Base-by-base conservation (phyloP, 441 rosid species). In the Euphorbia schlechtendalii region DNA sequence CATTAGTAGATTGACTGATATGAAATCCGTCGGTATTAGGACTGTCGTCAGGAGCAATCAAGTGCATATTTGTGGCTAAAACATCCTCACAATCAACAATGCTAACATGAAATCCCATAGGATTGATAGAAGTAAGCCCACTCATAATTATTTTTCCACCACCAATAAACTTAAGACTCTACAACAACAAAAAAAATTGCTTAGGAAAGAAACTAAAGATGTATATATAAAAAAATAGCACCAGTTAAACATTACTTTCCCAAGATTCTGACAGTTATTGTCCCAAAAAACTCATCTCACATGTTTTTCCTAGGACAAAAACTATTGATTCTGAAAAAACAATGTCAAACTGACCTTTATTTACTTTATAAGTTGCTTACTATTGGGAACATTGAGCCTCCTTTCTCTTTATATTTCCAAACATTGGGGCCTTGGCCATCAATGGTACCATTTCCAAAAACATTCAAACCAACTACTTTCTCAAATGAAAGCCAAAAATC, bases 1-100 rank as follows among this genome's bases (percentile, higher is more conserved):
- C 80, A 0, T 38, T 25, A 54, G 63, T 67, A 55, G 90, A 81
- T 55, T 76, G 77, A 73, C 88, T 83, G 58, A 84, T 77, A 45
- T 84, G 93, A 46, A 86, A 66, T 13, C 93, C 93, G 10, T 86
- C 93, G 0, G 93, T 86, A 60, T 86, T 86, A 8, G 93, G 88
- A 72, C 93, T 86, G 0, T 67, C 65, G 0, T 0, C 76, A 0
- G 90, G 93, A n/a, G 93, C 90, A 0, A 2, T 7, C 8, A 86
- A 11, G 25, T 63, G 61, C 24, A 84, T 25, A 59, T 69, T 57
- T 41, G 40, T 67, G 7, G 75, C 63, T 52, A 68, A 70, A 1
- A 86, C 24, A 64, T 81, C 76, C 28, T 71, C 30, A 66, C 80
- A 69, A 15, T 59, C 45, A 38, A 77, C 80, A 56, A 86, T 69